Evolutionary conservation across 1,284 basidiomycete species (phyloP), one percentile per base, ranked within the genome.

Genomic region (Ceratobasidium sp.): DNA sequence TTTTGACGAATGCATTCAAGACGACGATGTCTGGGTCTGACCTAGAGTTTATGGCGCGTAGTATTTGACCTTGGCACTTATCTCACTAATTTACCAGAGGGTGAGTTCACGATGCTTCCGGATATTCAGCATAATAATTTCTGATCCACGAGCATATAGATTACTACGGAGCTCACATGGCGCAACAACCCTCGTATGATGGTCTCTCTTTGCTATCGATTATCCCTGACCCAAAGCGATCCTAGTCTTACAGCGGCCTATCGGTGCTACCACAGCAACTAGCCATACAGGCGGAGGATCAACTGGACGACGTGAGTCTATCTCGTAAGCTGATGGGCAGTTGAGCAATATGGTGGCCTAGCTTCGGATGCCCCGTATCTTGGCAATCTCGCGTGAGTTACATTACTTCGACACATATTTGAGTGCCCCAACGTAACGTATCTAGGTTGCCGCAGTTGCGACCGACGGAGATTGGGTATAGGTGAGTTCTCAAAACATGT

Each of bases 351-450:
- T 61, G 19, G 3, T 17, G 7, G 17, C 3, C 17, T 34, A 43
- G 59, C 59, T 29, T 61, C 37, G 59, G 59, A 61, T 61, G 59
- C 59, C 17, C 32, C 32, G 2, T 43, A 61, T 29, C 32, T 61
- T 11, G 29, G 8, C 6, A 25, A 61, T 37, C 59, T 17, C 37
- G n/a, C 59, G 59, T 61, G 59, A 17, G 59, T 34, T 37, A 3
- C 32, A 5, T 17, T 61, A 2, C 29, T 34, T 37, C 37, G 8
- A 37, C 37, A 43, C 34, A 9, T 17, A 61, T 9, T 1, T 61
- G 11, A 6, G 25, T 15, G 59, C 6, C 37, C 37, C 6, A 61
- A 2, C 6, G 9, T 22, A 34, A 2, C 3, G 5, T 9, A 13
- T 17, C 5, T 61, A 61, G 59, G 34, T 29, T 61, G 15, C 59